These are phyloP conservation scores for Trichophaea hybrida DNA, from an alignment of 2,329 filamentous ascomycete genomes.

Conservation along the genomic window DNA sequence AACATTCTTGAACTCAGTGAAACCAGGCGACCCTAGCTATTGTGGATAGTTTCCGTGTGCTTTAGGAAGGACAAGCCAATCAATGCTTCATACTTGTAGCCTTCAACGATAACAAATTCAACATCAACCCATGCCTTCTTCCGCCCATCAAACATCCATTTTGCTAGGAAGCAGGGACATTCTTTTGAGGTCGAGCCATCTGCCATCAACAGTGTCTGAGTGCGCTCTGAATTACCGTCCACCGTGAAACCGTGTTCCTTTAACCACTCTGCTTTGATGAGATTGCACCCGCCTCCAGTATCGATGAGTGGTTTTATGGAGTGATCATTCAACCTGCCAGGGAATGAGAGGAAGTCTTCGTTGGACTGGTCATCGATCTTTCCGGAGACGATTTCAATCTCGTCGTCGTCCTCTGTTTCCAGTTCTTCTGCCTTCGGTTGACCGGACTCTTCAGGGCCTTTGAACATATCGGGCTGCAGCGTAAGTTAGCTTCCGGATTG, in stretches of 20 bases:
- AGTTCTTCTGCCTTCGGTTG: background rate
- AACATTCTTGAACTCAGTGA: slow-evolving; percentile 11
- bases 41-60: slow-evolving; percentile 13
- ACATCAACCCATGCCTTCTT: background rate
- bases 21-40: slow-evolving; percentile 6
- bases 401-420: background rate
- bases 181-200: background rate
- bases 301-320: slow-evolving; percentile 12
- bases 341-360: background rate
- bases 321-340: background rate
- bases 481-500: background rate
- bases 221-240: background rate
- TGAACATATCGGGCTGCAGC: background rate
- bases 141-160: background rate
- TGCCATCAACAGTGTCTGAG: background rate
- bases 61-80: slow-evolving; percentile 14
- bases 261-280: slow-evolving; percentile 12
- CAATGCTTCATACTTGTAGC: slow-evolving; percentile 11
- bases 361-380: background rate
- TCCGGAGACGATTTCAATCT: background rate
- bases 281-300: slow-evolving; percentile 13
- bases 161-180: background rate
- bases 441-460: background rate
- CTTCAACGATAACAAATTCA: slow-evolving; percentile 7
- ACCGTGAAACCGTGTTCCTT: slow-evolving; percentile 3